Evolutionary conservation across 2,329 filamentous ascomycete genomes (phyloP).

Genomic region (Trichoderma guizhouense): DNA sequence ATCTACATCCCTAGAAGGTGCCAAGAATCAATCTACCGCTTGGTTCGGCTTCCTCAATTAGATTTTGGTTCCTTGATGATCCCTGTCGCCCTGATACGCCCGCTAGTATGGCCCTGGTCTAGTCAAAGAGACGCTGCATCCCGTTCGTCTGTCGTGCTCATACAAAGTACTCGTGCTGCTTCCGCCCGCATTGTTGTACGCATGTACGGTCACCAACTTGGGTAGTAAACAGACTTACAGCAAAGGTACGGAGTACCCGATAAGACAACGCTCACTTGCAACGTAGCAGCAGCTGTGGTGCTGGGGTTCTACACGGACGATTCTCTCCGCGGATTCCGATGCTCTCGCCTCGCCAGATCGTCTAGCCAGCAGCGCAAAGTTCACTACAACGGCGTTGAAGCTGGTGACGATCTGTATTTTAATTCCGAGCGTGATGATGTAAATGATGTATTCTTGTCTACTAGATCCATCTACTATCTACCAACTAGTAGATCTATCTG

Average conservation of each 20-base stretch:
- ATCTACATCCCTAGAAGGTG: background rate
- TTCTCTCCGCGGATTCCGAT: background rate
- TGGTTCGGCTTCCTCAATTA: slow-evolving; percentile 10
- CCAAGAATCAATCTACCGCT: background rate
- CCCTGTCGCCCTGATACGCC: background rate
- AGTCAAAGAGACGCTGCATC: background rate
- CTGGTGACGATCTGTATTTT: background rate
- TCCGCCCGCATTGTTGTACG: background rate
- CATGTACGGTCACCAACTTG: background rate
- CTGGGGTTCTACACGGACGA: background rate
- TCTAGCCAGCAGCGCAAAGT: background rate
- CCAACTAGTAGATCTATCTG: background rate
- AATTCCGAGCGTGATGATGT: no score
- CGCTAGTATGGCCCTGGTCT: background rate
- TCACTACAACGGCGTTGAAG: background rate
- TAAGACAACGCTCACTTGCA: background rate
- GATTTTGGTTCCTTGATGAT: background rate
- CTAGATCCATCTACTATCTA: background rate
- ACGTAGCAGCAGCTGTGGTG: background rate
- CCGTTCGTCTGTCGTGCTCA: background rate
- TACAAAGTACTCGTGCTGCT: no score
- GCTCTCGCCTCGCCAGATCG: background rate
- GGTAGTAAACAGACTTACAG: background rate
- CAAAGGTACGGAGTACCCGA: background rate
- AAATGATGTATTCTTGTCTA: background rate